These are phyloP conservation scores for Linanthus parryae DNA, from an alignment of 148 eudicot genomes.

Conservation along the genomic window DNA sequence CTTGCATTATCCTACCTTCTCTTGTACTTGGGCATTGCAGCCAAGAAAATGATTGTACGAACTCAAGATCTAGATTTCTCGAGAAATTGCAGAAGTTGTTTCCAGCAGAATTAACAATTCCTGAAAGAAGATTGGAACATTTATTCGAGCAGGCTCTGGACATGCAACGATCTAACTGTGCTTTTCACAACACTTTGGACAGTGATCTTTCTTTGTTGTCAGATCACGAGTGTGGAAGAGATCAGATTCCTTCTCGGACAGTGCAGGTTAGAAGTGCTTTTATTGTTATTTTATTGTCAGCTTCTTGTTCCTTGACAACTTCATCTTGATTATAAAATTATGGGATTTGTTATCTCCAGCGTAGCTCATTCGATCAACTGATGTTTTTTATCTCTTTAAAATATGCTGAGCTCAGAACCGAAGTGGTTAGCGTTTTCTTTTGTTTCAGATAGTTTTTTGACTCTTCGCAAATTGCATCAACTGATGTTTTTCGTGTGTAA, in stretches of 20 bases:
- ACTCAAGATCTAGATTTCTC: conserved; percentile 43
- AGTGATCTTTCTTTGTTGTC: conserved; percentile 33
- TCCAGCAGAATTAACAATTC: conserved; percentile 57
- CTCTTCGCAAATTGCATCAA: background rate
- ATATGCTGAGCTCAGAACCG: background rate
- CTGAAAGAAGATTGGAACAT: conserved; percentile 58
- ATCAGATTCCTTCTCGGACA: conserved; percentile 64
- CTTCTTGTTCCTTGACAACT: background rate
- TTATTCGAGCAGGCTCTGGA: conserved; percentile 74
- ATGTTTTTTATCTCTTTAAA: background rate
- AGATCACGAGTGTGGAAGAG: conserved; percentile 49
- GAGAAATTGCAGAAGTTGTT: conserved; percentile 55
- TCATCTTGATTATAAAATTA: background rate
- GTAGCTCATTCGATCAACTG: background rate
- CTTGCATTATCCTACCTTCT: conserved; percentile 18
- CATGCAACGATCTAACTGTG: conserved; percentile 52
- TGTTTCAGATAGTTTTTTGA: background rate
- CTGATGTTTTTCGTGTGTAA: background rate
- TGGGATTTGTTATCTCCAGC: background rate
- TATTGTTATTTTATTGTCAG: background rate
- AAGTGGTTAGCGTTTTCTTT: background rate
- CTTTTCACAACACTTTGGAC: conserved; percentile 60
- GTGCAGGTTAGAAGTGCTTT: conserved; percentile 33
- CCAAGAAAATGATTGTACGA: too few species aligned
- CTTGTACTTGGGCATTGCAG: conserved; percentile 13